phyloP scores from a whole-genome alignment of 306 rosid species.

The Cucumis hystrix region DNA sequence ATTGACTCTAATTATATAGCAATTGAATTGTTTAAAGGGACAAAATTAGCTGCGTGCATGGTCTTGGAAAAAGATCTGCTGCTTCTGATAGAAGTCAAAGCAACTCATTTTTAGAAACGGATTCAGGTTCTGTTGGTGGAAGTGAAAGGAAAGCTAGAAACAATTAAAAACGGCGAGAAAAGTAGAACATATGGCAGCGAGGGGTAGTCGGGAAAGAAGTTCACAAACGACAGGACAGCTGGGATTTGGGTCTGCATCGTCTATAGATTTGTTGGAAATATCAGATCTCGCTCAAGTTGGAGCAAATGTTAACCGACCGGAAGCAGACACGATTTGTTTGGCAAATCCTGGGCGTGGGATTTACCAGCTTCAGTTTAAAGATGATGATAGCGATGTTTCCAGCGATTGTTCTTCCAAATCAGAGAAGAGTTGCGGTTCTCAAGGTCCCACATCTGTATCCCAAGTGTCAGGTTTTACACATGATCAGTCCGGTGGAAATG shows the following conservation, averaged over 20 bases:
- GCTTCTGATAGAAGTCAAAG: slow-evolving; percentile 14
- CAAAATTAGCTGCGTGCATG: background rate
- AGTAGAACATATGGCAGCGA: background rate
- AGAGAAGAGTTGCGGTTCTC: slow-evolving; percentile 10
- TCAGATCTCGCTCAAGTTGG: slow-evolving; percentile 17
- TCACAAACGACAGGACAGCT: slow-evolving; percentile 10
- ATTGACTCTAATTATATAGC: slow-evolving; percentile 9
- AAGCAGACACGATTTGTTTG: background rate
- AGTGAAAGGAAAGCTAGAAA: slow-evolving; percentile 4
- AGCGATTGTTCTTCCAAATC: slow-evolving; percentile 16
- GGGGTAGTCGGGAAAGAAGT: slow-evolving; percentile 1
- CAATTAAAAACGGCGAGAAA: background rate
- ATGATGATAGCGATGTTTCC: slow-evolving; percentile 15
- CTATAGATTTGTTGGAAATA: slow-evolving; percentile 22
- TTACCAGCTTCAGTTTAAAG: slow-evolving; percentile 3
- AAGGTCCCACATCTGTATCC: slow-evolving; percentile 15
- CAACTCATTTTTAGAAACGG: slow-evolving; percentile 16
- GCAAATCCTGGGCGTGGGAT: background rate
- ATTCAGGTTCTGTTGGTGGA: slow-evolving; percentile 15
- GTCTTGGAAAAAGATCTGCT: slow-evolving; percentile 11
- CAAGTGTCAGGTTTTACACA: slow-evolving; percentile 8
- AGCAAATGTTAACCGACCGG: background rate
- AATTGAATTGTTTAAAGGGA: slow-evolving; percentile 10
- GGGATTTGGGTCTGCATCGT: slow-evolving; percentile 4
- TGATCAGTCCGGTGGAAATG: slow-evolving; percentile 9